phyloP scores from a whole-genome alignment of 306 rosid genomes.

The Ammopiptanthus mongolicus region DNA sequence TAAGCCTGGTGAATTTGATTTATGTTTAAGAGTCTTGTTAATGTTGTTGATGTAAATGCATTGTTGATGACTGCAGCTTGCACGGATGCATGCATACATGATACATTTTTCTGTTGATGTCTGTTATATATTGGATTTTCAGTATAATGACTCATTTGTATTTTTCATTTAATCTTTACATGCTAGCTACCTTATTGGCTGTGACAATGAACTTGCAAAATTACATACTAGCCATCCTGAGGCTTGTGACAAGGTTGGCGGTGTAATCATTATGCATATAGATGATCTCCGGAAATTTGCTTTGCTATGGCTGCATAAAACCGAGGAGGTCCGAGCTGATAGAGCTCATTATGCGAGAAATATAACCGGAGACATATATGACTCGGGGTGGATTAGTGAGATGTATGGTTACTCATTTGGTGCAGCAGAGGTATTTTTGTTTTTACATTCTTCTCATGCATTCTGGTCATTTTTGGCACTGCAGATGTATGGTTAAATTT shows the following conservation, averaged over 20 bases:
- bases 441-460: neutral
- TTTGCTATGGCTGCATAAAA: slow-evolving; percentile 89
- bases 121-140: neutral
- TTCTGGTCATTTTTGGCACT: too few relatives aligned
- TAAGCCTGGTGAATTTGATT: slow-evolving; percentile 38
- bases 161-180: neutral
- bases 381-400: slow-evolving; percentile 97
- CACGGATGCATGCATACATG: neutral
- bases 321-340: slow-evolving; percentile 97
- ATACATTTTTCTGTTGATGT: neutral
- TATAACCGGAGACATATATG: slow-evolving; percentile 90
- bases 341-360: slow-evolving; percentile 89
- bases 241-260: slow-evolving; percentile 97
- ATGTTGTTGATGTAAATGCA: neutral
- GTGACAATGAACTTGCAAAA: slow-evolving; percentile 88
- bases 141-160: neutral
- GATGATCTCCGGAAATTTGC: slow-evolving; percentile 89
- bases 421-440: slow-evolving; percentile 85
- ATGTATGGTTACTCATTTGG: slow-evolving; percentile 99
- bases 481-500: too few relatives aligned
- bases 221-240: slow-evolving; percentile 94
- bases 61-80: neutral
- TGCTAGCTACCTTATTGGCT: slow-evolving; percentile 89
- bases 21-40: neutral
- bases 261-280: slow-evolving; percentile 94